These are phyloP conservation scores for Scedosporium minutisporum DNA, from an alignment of 2,329 filamentous ascomycete species.

Conservation along the genomic window DNA sequence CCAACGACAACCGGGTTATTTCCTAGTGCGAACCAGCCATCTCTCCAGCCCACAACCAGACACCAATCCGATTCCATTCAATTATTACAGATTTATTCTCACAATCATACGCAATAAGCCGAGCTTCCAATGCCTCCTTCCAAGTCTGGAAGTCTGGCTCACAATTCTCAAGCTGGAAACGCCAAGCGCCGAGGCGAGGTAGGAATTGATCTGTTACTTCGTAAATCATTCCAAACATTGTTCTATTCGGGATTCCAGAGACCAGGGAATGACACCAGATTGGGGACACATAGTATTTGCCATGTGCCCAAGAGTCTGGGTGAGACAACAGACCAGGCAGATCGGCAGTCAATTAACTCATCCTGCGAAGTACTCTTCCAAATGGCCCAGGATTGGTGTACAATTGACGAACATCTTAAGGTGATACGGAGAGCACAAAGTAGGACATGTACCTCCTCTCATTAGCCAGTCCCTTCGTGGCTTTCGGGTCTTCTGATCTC, in stretches of 20 bases:
- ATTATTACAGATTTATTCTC: too few relatives aligned
- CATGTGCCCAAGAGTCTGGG: background rate
- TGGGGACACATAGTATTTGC: background rate
- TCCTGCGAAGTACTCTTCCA: background rate
- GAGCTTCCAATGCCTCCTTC: too few relatives aligned
- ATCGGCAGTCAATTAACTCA: background rate
- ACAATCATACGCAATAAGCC: too few relatives aligned
- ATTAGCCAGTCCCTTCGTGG: background rate
- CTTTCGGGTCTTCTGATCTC: conserved; percentile 4
- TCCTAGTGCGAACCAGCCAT: too few relatives aligned
- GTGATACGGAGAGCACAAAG: background rate
- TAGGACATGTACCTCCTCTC: background rate
- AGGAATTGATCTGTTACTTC: background rate
- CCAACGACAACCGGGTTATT: too few relatives aligned
- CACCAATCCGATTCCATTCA: too few relatives aligned
- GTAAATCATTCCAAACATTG: background rate
- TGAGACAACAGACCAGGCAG: background rate
- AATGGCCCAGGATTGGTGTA: background rate
- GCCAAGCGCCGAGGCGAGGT: background rate
- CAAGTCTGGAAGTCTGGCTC: too few relatives aligned
- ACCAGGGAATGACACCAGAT: background rate
- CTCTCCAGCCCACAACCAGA: too few relatives aligned
- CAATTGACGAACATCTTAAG: too few relatives aligned
- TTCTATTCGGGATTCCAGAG: background rate
- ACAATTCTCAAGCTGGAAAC: too few relatives aligned